Conservation (phyloP, 345 rosid species). For the Arabidopsis suecica region DNA sequence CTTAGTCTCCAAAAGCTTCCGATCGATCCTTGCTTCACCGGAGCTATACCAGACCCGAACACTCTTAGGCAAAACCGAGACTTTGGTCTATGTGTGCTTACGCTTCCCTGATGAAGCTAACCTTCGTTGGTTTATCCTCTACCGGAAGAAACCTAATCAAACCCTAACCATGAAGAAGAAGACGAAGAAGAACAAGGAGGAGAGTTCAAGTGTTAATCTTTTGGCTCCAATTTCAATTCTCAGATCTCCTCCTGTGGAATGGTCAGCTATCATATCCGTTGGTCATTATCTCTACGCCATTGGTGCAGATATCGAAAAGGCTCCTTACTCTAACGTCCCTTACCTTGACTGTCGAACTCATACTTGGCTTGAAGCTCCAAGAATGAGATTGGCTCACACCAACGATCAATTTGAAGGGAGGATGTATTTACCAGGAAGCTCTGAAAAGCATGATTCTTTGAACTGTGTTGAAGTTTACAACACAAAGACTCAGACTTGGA, state of each 20-base stretch:
- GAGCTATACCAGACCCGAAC: background rate
- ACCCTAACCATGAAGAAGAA: background rate
- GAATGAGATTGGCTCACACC: background rate
- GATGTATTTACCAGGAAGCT: background rate
- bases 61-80: background rate
- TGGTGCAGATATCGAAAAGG: background rate
- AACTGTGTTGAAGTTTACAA: background rate
- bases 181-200: background rate
- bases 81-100: background rate
- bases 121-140: background rate
- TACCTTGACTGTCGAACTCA: background rate
- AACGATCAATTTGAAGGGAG: background rate
- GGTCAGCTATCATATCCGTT: background rate
- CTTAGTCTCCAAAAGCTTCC: constrained; percentile 1
- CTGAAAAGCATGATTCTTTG: background rate
- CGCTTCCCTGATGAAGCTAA: background rate
- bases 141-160: background rate
- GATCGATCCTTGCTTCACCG: background rate
- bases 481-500: constrained; percentile 19
- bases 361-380: background rate
- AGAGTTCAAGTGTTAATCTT: background rate
- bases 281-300: background rate
- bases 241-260: background rate
- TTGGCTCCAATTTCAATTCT: background rate
- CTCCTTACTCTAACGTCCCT: background rate